Conservation (phyloP, 441 rosid genomes). For the Euphorbia corollata region DNA sequence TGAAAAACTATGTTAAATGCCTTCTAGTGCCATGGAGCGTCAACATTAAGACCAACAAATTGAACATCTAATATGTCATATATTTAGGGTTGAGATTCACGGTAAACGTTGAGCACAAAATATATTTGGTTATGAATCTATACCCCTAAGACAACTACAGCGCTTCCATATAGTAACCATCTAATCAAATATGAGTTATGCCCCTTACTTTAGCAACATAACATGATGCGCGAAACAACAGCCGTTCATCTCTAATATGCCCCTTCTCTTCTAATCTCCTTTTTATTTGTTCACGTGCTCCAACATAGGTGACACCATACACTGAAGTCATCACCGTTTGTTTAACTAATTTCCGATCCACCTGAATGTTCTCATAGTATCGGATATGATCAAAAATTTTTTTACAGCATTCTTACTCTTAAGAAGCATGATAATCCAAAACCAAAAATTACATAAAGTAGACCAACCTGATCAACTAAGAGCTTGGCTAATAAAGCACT, state of each 20-base stretch:
- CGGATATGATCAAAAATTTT: constrained; percentile 14
- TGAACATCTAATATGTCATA: background rate
- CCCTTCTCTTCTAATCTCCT: constrained; percentile 89
- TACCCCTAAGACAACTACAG: background rate
- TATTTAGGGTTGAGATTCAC: background rate
- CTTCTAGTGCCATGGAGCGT: background rate
- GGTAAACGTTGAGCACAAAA: constrained; percentile 1
- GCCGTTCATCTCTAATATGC: constrained; percentile 69
- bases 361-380: constrained; percentile 47
- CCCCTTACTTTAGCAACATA: constrained; percentile 84
- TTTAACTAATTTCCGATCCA: constrained; percentile 84
- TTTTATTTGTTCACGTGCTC: constrained; percentile 95
- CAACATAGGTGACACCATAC: constrained; percentile 93
- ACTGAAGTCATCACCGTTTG: constrained; percentile 99
- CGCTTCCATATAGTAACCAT: constrained; percentile 12
- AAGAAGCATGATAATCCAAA: constrained; percentile 9
- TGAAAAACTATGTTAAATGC: background rate
- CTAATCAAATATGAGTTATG: background rate
- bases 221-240: constrained; percentile 70
- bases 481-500: constrained; percentile 69
- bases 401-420: background rate
- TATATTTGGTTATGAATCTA: background rate
- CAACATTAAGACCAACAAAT: background rate
- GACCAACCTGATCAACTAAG: constrained; percentile 70
- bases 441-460: constrained; percentile 16